Evolutionary conservation across 139 green algal genomes (phyloP), one percentile per base, ranked within the genome.

Genomic region (Chlorella sp.): DNA sequence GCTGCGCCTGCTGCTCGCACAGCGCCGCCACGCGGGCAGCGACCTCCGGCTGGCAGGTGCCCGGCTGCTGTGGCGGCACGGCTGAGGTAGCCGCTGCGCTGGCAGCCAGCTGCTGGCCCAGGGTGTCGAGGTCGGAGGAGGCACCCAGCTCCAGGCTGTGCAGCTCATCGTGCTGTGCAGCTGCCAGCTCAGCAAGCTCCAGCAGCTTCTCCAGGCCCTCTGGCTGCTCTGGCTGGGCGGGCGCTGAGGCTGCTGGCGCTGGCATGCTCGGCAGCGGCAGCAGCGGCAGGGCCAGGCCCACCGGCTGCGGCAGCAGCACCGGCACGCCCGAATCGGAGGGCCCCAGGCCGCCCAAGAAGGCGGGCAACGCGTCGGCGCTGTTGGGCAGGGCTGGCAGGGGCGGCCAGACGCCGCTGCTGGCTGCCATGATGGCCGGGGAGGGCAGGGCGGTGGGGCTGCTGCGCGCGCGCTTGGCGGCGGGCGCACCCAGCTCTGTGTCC

Each of bases 151-250:
- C 51, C 51, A 60, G 51, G 51, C 51, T 60, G 13, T 60, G 54
- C 77, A 83, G 77, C 28, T 83, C 77, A 32, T 83, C 40, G 2
- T 58, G 17, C 58, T 73, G 40, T 13, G 48, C 48, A 8, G 56
- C 30, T 30, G 54, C 77, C 60, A 73, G 58, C 19, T 73, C 72
- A 17, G 72, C 72, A 30, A 78, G 58, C 28, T 41, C 26, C 13
- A 74, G 77, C 60, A 73, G 77, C 77, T 48, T 41, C 4, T 38
- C 77, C 8, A 43, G 41, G 5, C 44, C 11, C 58, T 58, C 72
- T 17, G n/a, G 24, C 43, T 41, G 67, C 67, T 17, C 43, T 3
- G 43, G 72, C 44, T 46, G 46, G n/a, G n/a, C 40, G n/a, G 46
- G 48, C 7, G 19, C 62, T 69, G 62, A 8, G 2, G 4, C 62